These are phyloP conservation scores for Pseudohyphozyma bogoriensis DNA, from an alignment of 768 basidiomycete species.

Conservation along the genomic window DNA sequence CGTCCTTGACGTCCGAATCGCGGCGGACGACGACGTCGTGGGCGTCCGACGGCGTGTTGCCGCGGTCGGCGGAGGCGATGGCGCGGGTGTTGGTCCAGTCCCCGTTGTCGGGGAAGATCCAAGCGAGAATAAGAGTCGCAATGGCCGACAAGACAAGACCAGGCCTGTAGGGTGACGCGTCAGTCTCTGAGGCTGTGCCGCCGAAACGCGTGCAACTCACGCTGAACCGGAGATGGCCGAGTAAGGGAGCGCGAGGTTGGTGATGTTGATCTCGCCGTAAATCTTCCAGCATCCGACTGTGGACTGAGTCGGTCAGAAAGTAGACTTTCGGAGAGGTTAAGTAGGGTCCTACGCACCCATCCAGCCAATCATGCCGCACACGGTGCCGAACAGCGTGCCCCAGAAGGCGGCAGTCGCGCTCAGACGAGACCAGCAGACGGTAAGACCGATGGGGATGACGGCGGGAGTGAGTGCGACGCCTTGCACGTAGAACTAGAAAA, in stretches of 20 bases:
- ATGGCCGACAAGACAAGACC: conserved; percentile 16
- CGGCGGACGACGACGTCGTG: not conserved
- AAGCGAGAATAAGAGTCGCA: conserved; percentile 5
- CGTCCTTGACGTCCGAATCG: not conserved
- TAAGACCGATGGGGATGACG: conserved; percentile 53
- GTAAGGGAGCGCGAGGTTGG: conserved; percentile 16
- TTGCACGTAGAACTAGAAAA: not conserved
- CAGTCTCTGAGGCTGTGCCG: not conserved
- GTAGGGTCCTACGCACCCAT: not conserved
- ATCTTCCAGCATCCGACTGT: conserved; percentile 11
- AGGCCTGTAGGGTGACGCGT: not conserved
- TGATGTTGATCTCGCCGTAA: conserved; percentile 18
- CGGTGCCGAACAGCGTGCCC: conserved; percentile 4
- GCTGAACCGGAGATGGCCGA: conserved; percentile 41
- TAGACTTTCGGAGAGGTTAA: no score
- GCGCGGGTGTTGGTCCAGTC: conserved; percentile 70
- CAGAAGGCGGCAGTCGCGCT: conserved; percentile 58
- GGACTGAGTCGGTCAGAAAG: no score
- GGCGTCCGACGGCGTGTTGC: conserved; percentile 29
- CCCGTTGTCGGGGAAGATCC: conserved; percentile 55
- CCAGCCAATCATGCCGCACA: conserved; percentile 10
- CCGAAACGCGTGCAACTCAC: not conserved
- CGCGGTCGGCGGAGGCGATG: conserved; percentile 45
- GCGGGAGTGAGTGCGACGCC: conserved; percentile 3
- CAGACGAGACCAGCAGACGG: conserved; percentile 71